Evolutionary conservation across 192 early-diverging fungal species (phyloP), one percentile per base, ranked within the genome.

Genomic region (Backusella tuberculispora): DNA sequence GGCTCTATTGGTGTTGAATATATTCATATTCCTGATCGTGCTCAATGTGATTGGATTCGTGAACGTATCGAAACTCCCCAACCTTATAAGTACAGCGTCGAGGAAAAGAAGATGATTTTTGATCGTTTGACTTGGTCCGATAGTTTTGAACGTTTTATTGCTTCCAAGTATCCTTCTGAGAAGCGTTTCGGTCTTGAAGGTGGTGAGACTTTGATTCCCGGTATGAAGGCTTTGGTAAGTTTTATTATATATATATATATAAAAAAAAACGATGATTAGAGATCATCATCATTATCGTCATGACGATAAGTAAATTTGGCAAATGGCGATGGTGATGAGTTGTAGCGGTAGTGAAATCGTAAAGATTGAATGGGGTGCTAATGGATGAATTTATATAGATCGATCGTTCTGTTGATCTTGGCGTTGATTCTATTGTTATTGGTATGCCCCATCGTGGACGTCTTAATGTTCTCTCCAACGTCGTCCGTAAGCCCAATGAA

Each of bases 391-490:
- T 73, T 66, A 44, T 14, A n/a, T 74, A 94, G 92, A 97, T 99
- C 74, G 98, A 99, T 84, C 88, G 92, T 65, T 96, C 95, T 21
- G 96, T 98, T 68, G 96, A 98, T 74, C 89, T 94, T 63, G 98
- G 98, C 60, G 92, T 98, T 50, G 96, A 97, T 83, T 95, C 94
- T 65, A 92, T 98, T 74, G 90, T 97, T 69, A 94, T 99, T 90
- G 98, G 98, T 72, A 99, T 99, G 98, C 95, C 98, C 44, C 98
- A 99, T 87, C 94, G 98, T 84, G 98, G 98, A 66, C 94, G 98
- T 77, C 87, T 99, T 56, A 99, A 99, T 81, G 97, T 99, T 66
- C 89, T 99, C 44, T 94, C 95, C 70, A 99, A 99, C 83, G 98
- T 99, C n/a, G 95, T 99, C 75, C 92, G 96, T 74, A 99, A 98